A percentile compares a stretch with the other conserved stretches of the same genome.
Conservation (phyloP, 2,329 filamentous ascomycete species). For the Xylariaceae sp. region DNA sequence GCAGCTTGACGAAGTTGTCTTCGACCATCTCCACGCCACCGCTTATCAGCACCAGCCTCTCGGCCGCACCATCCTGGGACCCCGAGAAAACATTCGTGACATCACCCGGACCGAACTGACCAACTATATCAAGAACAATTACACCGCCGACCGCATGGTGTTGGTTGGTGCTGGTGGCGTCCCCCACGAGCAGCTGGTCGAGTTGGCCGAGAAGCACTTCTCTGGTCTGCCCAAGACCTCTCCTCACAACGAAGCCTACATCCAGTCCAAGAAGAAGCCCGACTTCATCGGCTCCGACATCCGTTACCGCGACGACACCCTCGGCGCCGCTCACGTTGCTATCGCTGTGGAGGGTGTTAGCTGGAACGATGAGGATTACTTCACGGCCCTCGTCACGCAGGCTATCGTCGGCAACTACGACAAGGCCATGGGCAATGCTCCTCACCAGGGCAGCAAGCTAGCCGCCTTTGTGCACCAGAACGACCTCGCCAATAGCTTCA, state of each 20-base stretch:
- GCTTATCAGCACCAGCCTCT: constrained; percentile 95
- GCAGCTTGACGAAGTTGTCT: constrained; percentile 98
- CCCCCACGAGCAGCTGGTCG: constrained; percentile 88
- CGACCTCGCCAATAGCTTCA: constrained; percentile 98
- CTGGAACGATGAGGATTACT: constrained; percentile 99
- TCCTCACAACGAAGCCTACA: constrained; percentile 66
- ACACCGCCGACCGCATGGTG: constrained; percentile 99
- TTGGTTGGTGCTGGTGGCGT: constrained; percentile 92
- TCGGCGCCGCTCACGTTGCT: constrained; percentile 94
- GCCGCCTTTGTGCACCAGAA: constrained; percentile 91
- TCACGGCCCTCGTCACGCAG: constrained; percentile 94
- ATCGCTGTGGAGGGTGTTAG: constrained; percentile 98
- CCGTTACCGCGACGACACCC: constrained; percentile 90
- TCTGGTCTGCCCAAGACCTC: constrained; percentile 68
- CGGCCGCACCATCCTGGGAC: constrained; percentile 94
- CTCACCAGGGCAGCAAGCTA: constrained; percentile 97
- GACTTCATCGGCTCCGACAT: constrained; percentile 97
- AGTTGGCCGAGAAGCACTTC: constrained; percentile 96
- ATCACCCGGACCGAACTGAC: constrained; percentile 86
- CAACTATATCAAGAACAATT: constrained; percentile 99
- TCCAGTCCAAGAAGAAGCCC: constrained; percentile 79
- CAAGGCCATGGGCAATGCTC: constrained; percentile 94
- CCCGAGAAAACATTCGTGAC: constrained; percentile 95
- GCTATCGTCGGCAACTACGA: constrained; percentile 99
- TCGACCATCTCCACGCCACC: constrained; percentile 97